Conservation (phyloP, 139 green algal genomes). For the Chlamydomonas sphaeroides region DNA sequence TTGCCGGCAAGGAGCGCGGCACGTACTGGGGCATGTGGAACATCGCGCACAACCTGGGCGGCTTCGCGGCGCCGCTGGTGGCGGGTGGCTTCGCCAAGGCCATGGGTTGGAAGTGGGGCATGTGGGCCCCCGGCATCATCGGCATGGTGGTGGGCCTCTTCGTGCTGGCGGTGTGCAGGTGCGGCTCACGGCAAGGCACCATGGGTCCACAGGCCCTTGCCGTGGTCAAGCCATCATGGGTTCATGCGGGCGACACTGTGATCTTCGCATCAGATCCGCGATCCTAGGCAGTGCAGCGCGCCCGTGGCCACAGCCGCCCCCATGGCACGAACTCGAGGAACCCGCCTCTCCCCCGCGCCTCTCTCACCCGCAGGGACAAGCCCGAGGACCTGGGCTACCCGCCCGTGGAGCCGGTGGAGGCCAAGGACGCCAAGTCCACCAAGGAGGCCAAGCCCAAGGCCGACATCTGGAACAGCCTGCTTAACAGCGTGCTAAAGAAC, state of each 20-base stretch:
- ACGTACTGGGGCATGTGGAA: constrained; percentile 96
- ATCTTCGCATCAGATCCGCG: background rate
- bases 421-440: constrained; percentile 37
- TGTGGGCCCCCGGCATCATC: constrained; percentile 90
- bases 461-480: constrained; percentile 73
- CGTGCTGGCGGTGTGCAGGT: constrained; percentile 73
- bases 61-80: constrained; percentile 92
- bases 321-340: background rate
- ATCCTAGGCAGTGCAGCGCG: background rate
- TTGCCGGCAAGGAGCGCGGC: constrained; percentile 79
- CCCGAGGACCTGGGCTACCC: constrained; percentile 81
- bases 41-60: constrained; percentile 96
- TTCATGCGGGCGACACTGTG: too few species aligned
- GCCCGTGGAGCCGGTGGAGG: constrained; percentile 74
- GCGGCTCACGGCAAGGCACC: too few species aligned
- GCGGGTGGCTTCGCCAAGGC: constrained; percentile 86
- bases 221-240: too few species aligned
- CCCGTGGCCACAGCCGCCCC: too few species aligned
- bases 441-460: constrained; percentile 59
- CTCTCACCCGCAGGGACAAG: constrained; percentile 72
- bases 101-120: constrained; percentile 86
- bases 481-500: constrained; percentile 88
- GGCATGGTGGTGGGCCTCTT: constrained; percentile 80
- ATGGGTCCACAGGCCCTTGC: too few species aligned
- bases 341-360: background rate